Percentiles rank a stretch among this genome's conserved stretches.
Evolutionary conservation across 2,329 filamentous ascomycete species (phyloP).

Genomic region (Cadophora gregata): DNA sequence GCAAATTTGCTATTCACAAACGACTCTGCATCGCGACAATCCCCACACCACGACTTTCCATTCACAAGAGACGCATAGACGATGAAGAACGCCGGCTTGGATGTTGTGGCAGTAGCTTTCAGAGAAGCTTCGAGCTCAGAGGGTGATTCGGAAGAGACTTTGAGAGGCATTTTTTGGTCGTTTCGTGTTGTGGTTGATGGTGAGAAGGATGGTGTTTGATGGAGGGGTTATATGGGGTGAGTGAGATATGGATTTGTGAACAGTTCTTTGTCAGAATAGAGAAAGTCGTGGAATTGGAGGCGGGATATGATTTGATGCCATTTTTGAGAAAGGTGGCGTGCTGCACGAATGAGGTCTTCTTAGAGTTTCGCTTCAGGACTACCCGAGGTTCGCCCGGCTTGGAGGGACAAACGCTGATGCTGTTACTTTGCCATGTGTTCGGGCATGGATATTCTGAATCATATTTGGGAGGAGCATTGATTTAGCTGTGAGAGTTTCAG

Average conservation of each 20-base stretch:
- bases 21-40: conserved; percentile 39
- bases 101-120: conserved; percentile 25
- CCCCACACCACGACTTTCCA: conserved; percentile 40
- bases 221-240: neutral
- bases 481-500: too few relatives aligned
- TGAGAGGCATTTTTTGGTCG: conserved; percentile 27
- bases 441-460: too few relatives aligned
- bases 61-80: conserved; percentile 38
- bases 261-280: neutral
- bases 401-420: neutral
- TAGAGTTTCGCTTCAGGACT: neutral
- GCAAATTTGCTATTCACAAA: conserved; percentile 38
- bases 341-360: neutral
- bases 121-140: conserved; percentile 23
- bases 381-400: neutral
- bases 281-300: neutral
- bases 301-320: conserved; percentile 2
- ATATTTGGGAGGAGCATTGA: too few relatives aligned
- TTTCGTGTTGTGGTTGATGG: neutral
- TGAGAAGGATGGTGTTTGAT: neutral
- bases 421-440: neutral
- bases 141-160: conserved; percentile 23
- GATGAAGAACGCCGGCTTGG: conserved; percentile 35
- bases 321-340: conserved; percentile 4
- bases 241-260: neutral